A percentile compares a stretch with the other conserved stretches of the same genome.
phyloP scores from a whole-genome alignment of 2,329 filamentous ascomycete species.

The Ceratocystis alfenasii region DNA sequence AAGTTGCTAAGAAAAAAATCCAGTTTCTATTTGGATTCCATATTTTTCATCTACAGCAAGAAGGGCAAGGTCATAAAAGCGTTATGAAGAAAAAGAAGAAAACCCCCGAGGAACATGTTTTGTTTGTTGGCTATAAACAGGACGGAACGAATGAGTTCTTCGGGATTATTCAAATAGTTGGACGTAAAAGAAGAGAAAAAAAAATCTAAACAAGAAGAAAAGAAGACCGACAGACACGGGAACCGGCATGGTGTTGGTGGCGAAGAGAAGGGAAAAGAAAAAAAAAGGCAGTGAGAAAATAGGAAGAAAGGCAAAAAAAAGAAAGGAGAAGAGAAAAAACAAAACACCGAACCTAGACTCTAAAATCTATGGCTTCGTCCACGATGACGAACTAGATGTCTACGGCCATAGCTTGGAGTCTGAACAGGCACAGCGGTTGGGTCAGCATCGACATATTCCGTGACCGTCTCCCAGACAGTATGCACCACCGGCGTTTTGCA shows the following conservation, averaged over 20 bases:
- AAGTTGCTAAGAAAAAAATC: background rate
- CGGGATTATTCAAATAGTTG: background rate
- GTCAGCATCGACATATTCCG: constrained; percentile 31
- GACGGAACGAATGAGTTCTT: background rate
- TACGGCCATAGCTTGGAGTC: background rate
- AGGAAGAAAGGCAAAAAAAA: background rate
- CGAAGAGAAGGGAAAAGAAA: background rate
- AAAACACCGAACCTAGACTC: background rate
- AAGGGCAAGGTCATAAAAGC: too few species aligned
- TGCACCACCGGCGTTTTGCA: constrained; percentile 27
- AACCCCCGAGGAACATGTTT: too few species aligned
- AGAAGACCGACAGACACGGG: background rate
- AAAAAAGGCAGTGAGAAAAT: background rate
- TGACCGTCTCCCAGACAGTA: constrained; percentile 38
- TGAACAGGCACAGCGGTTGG: constrained; percentile 4
- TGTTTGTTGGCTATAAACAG: too few species aligned
- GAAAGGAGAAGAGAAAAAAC: background rate
- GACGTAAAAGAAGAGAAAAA: background rate
- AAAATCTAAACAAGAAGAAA: background rate
- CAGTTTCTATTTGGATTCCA: background rate
- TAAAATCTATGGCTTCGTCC: background rate
- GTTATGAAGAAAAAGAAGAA: too few species aligned
- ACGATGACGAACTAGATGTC: background rate
- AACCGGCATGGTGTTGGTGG: background rate
- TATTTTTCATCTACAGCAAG: too few species aligned